phyloP scores from a whole-genome alignment of 768 basidiomycete genomes.

The Kwoniella sp. region DNA sequence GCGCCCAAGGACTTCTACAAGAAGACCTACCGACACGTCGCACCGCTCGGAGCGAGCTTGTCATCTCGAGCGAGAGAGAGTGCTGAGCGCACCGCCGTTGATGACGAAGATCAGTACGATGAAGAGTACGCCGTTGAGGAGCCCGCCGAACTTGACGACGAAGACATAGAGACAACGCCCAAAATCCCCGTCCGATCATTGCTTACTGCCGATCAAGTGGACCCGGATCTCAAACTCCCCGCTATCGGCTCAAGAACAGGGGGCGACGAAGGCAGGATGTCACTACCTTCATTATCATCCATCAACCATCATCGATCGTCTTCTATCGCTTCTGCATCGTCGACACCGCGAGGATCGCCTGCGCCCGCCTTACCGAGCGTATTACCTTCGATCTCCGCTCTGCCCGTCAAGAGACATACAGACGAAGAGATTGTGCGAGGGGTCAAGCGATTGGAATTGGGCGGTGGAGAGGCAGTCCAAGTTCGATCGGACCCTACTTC shows the following conservation, averaged over 20 bases:
- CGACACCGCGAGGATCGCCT: conserved; percentile 19
- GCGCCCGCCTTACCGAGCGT: conserved; percentile 7
- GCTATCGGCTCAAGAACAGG: conserved; percentile 29
- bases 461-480: conserved; percentile 15
- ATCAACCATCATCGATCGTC: conserved; percentile 11
- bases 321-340: conserved; percentile 8
- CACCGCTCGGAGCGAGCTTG: conserved; percentile 43
- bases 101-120: conserved; percentile 28
- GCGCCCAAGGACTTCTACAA: conserved; percentile 50
- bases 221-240: conserved; percentile 46
- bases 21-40: conserved; percentile 50
- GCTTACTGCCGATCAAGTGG: conserved; percentile 36
- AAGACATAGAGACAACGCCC: conserved; percentile 34
- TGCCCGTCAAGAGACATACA: conserved; percentile 47
- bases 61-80: conserved; percentile 28
- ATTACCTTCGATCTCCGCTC: neutral
- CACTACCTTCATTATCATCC: conserved; percentile 8
- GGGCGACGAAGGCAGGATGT: conserved; percentile 1
- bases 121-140: conserved; percentile 37
- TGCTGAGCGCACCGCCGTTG: conserved; percentile 28
- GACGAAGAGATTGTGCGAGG: conserved; percentile 47
- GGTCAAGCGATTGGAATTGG: conserved; percentile 49
- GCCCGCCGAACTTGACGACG: conserved; percentile 24
- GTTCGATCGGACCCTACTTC: neutral
- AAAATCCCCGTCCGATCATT: conserved; percentile 42